Percentiles rank a stretch among this genome's conserved stretches.
phyloP scores from a whole-genome alignment of 495 filamentous ascomycete species.

The Penicillium steckii region DNA sequence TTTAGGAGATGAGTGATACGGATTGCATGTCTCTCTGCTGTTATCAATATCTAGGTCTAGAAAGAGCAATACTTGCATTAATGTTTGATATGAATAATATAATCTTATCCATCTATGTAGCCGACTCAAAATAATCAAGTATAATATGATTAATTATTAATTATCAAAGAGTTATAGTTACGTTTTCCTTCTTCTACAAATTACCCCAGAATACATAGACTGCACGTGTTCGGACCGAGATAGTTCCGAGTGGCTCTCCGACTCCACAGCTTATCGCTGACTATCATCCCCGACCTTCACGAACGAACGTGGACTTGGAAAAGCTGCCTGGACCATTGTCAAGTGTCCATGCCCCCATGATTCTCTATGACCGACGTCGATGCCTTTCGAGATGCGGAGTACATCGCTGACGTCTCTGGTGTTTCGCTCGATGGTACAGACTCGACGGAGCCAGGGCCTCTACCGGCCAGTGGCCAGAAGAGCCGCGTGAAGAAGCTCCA shows the following conservation, averaged over 20 bases:
- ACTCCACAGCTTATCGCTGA: conserved; percentile 15
- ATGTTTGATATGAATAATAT: too few species aligned
- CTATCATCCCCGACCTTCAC: conserved; percentile 7
- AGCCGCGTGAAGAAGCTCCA: conserved; percentile 39
- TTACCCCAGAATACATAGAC: background rate
- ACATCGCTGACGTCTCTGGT: conserved; percentile 51
- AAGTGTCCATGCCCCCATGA: conserved; percentile 41
- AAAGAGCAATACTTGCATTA: too few species aligned
- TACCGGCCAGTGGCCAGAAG: conserved; percentile 24
- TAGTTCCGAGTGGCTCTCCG: conserved; percentile 17
- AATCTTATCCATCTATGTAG: too few species aligned
- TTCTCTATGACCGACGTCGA: conserved; percentile 52
- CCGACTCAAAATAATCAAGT: too few species aligned
- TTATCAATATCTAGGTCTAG: too few species aligned
- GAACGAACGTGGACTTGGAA: too few species aligned
- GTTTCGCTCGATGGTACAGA: conserved; percentile 36
- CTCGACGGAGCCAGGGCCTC: conserved; percentile 8
- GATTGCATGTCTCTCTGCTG: too few species aligned
- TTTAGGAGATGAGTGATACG: background rate
- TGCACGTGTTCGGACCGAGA: conserved; percentile 27
- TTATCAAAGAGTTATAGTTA: too few species aligned
- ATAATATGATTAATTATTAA: too few species aligned
- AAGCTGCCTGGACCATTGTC: conserved; percentile 10
- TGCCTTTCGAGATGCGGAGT: conserved; percentile 52
- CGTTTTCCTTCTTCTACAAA: too few species aligned